These are phyloP conservation scores for Monosporozyma yasuniensis DNA, from an alignment of 805 yeast genomes.

Conservation along the genomic window DNA sequence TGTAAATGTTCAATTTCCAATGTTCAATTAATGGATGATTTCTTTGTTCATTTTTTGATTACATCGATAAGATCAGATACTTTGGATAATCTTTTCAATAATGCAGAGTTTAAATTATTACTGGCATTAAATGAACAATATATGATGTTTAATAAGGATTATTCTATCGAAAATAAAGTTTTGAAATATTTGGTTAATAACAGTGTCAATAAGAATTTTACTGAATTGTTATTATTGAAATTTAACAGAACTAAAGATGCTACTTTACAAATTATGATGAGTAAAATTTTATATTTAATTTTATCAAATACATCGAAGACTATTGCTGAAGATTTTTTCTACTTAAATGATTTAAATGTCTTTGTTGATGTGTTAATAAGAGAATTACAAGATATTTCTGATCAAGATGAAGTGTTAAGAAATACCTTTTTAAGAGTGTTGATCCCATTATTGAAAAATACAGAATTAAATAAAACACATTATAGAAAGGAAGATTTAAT, in stretches of 20 bases:
- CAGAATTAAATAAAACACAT: constrained; percentile 47
- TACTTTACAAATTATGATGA: constrained; percentile 64
- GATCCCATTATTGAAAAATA: constrained; percentile 57
- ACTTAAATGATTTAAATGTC: constrained; percentile 77
- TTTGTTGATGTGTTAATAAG: constrained; percentile 75
- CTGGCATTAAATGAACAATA: constrained; percentile 81
- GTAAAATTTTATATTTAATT: constrained; percentile 67
- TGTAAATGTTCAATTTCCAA: constrained; percentile 38
- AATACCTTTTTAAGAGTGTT: constrained; percentile 69
- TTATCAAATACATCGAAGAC: constrained; percentile 46
- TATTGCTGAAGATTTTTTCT: constrained; percentile 55
- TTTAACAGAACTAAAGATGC: constrained; percentile 68
- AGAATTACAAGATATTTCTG: constrained; percentile 63
- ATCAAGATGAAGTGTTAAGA: constrained; percentile 47
- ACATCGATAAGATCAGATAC: constrained; percentile 35
- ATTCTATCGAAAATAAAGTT: constrained; percentile 38
- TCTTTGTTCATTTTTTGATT: constrained; percentile 42
- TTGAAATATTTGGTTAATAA: constrained; percentile 43
- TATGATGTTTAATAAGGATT: constrained; percentile 46
- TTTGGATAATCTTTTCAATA: constrained; percentile 50
- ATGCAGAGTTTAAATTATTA: constrained; percentile 60
- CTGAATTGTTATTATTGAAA: constrained; percentile 61
- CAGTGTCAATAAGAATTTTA: constrained; percentile 42
- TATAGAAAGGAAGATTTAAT: constrained; percentile 52
- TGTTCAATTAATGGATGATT: constrained; percentile 34